These are phyloP conservation scores for Backusella psychrophila DNA, from an alignment of 192 early-diverging fungal genomes.

Conservation along the genomic window DNA sequence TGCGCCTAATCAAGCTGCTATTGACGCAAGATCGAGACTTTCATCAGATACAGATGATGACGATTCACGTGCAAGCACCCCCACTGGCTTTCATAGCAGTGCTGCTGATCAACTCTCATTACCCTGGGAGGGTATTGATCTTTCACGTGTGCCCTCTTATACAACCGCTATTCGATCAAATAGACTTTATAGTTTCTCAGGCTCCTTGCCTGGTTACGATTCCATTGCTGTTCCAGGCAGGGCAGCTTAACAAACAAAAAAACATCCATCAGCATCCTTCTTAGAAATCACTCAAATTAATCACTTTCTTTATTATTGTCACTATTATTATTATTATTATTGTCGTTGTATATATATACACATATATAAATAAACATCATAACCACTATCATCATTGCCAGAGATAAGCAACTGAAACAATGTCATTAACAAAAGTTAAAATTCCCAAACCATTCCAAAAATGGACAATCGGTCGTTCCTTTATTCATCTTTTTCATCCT, in stretches of 20 bases:
- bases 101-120: not conserved
- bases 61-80: not conserved
- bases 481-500: not conserved
- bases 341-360: not conserved
- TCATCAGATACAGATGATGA: conserved; percentile 7
- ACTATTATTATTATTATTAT: not conserved
- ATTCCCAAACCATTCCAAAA: not conserved
- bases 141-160: conserved; percentile 35
- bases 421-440: not conserved
- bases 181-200: conserved; percentile 22
- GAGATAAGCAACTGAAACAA: not conserved
- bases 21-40: not conserved
- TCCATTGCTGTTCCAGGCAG: conserved; percentile 24
- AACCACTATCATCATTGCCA: not conserved
- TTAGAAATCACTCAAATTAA: not conserved
- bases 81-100: not conserved
- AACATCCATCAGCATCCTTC: not conserved
- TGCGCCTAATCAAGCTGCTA: conserved; percentile 29
- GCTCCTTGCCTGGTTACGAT: conserved; percentile 29
- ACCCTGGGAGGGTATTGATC: conserved; percentile 28
- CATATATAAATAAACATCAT: not conserved
- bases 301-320: not conserved
- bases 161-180: conserved; percentile 30
- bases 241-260: conserved; percentile 3
- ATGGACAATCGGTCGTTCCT: not conserved